A percentile compares a stretch with the other conserved stretches of the same genome.
Conservation (phyloP, 495 filamentous ascomycete genomes). For the Lindgomyces ingoldianus region DNA sequence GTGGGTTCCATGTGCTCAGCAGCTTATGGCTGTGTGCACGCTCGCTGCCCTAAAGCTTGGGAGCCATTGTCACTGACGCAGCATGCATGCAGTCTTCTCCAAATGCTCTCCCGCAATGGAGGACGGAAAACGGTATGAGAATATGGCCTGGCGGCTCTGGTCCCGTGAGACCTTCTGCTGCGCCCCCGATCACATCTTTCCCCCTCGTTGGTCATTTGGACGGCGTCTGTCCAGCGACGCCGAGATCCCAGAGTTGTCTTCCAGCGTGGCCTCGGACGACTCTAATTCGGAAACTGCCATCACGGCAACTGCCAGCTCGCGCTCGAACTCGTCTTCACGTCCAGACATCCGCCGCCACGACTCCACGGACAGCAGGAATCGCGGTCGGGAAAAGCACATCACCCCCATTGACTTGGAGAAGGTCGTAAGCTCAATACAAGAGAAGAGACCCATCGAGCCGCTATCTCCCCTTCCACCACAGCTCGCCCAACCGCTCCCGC, state of each 20-base stretch:
- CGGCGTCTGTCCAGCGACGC: conserved; percentile 39
- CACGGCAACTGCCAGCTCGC: conserved; percentile 58
- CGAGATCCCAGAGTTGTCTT: conserved; percentile 77
- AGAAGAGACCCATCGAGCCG: conserved; percentile 68
- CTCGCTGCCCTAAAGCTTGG: conserved; percentile 22
- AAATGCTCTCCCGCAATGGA: conserved; percentile 94
- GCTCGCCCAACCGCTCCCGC: conserved; percentile 44
- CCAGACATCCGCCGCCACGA: conserved; percentile 60
- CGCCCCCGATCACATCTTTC: conserved; percentile 62
- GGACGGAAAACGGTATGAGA: conserved; percentile 88
- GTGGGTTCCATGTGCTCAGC: background rate
- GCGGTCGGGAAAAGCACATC: conserved; percentile 89
- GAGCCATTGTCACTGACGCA: conserved; percentile 37
- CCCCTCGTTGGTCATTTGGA: conserved; percentile 52
- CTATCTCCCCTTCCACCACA: conserved; percentile 48
- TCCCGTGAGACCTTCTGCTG: conserved; percentile 95
- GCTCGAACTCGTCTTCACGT: conserved; percentile 55
- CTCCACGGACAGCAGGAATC: conserved; percentile 57
- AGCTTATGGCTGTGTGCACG: background rate
- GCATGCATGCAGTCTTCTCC: conserved; percentile 70
- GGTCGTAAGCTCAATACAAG: conserved; percentile 86
- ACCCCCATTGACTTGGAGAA: conserved; percentile 83
- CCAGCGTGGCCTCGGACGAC: conserved; percentile 80
- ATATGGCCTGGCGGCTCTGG: conserved; percentile 95
- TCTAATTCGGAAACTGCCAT: conserved; percentile 73